phyloP scores from a whole-genome alignment of 2,329 filamentous ascomycete species.

The Tolypocladium tropicale region DNA sequence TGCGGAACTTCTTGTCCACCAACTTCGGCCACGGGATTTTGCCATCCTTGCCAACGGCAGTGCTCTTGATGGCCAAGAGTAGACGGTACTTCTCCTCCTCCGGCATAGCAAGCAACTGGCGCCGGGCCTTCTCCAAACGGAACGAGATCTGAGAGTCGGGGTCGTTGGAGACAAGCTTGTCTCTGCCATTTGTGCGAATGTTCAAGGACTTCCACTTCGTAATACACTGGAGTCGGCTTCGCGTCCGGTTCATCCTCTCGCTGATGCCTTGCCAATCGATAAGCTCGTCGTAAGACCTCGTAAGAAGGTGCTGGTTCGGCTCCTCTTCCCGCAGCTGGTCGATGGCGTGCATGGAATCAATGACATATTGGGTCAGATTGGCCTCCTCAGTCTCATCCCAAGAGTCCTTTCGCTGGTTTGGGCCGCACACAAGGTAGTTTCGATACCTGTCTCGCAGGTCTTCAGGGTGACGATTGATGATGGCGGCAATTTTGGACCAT shows the following conservation, averaged over 20 bases:
- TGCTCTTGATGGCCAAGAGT: constrained; percentile 31
- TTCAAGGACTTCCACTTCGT: constrained; percentile 52
- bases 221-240: constrained; percentile 57
- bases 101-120: constrained; percentile 30
- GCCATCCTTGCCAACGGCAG: constrained; percentile 27
- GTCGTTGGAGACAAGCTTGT: constrained; percentile 19
- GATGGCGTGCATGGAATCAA: constrained; percentile 39
- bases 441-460: constrained; percentile 62
- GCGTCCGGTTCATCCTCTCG: constrained; percentile 46
- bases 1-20: constrained; percentile 27
- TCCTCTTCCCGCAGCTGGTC: constrained; percentile 25
- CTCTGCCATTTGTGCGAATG: constrained; percentile 20
- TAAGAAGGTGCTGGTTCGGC: constrained; percentile 18
- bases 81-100: constrained; percentile 33
- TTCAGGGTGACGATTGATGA: constrained; percentile 53
- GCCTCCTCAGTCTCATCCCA: constrained; percentile 55
- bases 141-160: constrained; percentile 27
- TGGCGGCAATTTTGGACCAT: constrained; percentile 52
- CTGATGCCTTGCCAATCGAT: constrained; percentile 59
- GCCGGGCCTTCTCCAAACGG: constrained; percentile 30
- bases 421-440: constrained; percentile 53
- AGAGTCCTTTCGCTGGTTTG: constrained; percentile 36
- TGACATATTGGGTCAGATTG: constrained; percentile 39
- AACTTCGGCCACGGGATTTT: constrained; percentile 41
- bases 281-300: constrained; percentile 37